These are phyloP conservation scores for Exophiala viscosa DNA, from an alignment of 2,329 filamentous ascomycete species.

Conservation along the genomic window DNA sequence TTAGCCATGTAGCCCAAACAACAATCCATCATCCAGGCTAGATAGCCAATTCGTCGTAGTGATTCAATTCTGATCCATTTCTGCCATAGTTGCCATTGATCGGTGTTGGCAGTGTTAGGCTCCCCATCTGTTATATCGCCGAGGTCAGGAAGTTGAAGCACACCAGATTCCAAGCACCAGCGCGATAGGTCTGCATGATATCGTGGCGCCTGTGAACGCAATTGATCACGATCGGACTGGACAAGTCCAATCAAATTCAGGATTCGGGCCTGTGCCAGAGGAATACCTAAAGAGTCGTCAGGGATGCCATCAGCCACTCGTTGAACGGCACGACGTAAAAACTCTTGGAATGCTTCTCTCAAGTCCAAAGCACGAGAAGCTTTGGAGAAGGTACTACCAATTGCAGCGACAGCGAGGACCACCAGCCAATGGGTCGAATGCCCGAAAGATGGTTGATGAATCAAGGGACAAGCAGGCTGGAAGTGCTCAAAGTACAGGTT, in stretches of 20 bases:
- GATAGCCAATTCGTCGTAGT: constrained; percentile 39
- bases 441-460: constrained; percentile 39
- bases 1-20: constrained; percentile 35
- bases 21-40: constrained; percentile 39
- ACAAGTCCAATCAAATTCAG: constrained; percentile 22
- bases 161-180: constrained; percentile 24
- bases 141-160: constrained; percentile 16
- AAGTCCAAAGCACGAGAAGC: constrained; percentile 30
- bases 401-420: constrained; percentile 37
- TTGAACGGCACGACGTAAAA: constrained; percentile 38
- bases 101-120: background rate
- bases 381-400: constrained; percentile 39
- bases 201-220: constrained; percentile 13
- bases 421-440: constrained; percentile 41
- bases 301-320: constrained; percentile 7
- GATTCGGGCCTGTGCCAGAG: constrained; percentile 20
- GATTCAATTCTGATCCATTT: constrained; percentile 39
- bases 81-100: constrained; percentile 32
- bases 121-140: background rate
- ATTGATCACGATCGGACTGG: constrained; percentile 20
- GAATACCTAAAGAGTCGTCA: constrained; percentile 13
- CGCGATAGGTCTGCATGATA: constrained; percentile 25
- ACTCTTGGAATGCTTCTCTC: constrained; percentile 39
- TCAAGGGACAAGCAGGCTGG: constrained; percentile 39
- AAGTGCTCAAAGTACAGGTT: constrained; percentile 39